These are phyloP conservation scores for Hypoxylon subgilvum DNA, from an alignment of 495 filamentous ascomycete genomes.

Conservation along the genomic window DNA sequence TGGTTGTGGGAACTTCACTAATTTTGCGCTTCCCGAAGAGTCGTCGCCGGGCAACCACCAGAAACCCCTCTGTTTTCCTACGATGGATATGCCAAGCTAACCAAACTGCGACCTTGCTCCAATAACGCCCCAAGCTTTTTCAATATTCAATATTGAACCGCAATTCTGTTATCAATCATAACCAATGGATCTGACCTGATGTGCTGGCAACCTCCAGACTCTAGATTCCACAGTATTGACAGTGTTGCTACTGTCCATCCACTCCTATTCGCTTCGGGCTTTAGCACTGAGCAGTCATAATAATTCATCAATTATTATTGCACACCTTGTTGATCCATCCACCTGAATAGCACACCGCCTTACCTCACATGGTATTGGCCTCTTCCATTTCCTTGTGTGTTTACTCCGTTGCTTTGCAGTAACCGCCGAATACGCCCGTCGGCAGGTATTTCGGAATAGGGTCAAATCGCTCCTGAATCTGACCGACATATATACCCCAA, in stretches of 20 bases:
- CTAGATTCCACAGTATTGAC: constrained; percentile 2
- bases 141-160: constrained; percentile 25
- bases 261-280: constrained; percentile 14
- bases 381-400: constrained; percentile 20
- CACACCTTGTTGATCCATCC: constrained; percentile 32
- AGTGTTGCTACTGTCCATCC: constrained; percentile 9
- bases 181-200: constrained; percentile 32
- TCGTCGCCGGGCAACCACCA: constrained; percentile 35
- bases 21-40: no score
- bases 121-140: constrained; percentile 29
- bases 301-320: constrained; percentile 30
- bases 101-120: constrained; percentile 16
- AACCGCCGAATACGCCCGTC: constrained; percentile 23
- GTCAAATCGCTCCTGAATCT: constrained; percentile 11
- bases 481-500: constrained; percentile 15
- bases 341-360: constrained; percentile 31
- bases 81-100: constrained; percentile 28
- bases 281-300: constrained; percentile 33
- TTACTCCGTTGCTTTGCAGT: constrained; percentile 37
- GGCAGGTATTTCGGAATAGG: constrained; percentile 23
- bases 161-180: constrained; percentile 24
- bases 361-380: constrained; percentile 24
- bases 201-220: constrained; percentile 34
- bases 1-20: no score
- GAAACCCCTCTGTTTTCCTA: constrained; percentile 36